phyloP scores from a whole-genome alignment of 176 grass and related monocot genomes.

The Triticum turgidum region DNA sequence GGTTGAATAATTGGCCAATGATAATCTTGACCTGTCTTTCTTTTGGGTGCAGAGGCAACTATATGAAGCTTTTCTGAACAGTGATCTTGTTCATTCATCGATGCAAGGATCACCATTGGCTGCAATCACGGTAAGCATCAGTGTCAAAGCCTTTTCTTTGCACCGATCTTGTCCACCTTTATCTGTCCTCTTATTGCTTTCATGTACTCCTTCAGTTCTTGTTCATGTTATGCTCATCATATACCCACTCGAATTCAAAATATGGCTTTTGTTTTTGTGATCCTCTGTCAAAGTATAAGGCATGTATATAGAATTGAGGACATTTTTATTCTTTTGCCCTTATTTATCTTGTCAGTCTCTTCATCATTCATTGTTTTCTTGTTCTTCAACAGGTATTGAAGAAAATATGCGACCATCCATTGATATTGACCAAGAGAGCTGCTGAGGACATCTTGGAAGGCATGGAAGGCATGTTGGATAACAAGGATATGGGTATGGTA shows the following conservation, averaged over 20 bases:
- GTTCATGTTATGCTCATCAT: conserved; percentile 4
- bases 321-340: background rate
- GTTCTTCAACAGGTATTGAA: conserved; percentile 76
- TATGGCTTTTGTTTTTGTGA: background rate
- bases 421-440: conserved; percentile 88
- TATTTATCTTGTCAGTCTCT: background rate
- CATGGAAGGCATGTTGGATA: conserved; percentile 87
- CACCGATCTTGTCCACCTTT: conserved; percentile 9
- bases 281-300: background rate
- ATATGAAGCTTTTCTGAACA: conserved; percentile 97
- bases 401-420: conserved; percentile 97
- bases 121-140: conserved; percentile 72
- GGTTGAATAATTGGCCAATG: conserved; percentile 28
- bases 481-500: conserved; percentile 68
- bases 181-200: conserved; percentile 17
- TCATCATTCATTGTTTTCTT: background rate
- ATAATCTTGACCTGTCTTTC: conserved; percentile 25
- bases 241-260: background rate
- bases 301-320: background rate
- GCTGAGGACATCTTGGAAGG: conserved; percentile 91
- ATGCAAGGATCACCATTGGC: conserved; percentile 70
- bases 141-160: conserved; percentile 18
- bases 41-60: conserved; percentile 69
- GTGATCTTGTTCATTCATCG: conserved; percentile 69
- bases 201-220: background rate